These are phyloP conservation scores for Naganishia onofrii DNA, from an alignment of 768 basidiomycete species.

Conservation along the genomic window DNA sequence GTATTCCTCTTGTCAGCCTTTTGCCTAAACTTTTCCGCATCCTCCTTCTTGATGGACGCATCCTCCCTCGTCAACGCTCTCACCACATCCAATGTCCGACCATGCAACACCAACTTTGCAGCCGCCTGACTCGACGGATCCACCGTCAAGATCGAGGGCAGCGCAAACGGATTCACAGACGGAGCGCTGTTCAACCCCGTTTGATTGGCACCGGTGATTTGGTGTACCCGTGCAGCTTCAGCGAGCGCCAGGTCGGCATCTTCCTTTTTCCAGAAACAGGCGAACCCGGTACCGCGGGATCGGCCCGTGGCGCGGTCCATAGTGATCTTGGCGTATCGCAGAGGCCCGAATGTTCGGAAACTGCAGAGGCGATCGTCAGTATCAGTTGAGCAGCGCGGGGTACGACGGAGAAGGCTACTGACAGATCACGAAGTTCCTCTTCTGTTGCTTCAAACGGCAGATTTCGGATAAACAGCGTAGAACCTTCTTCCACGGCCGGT, in stretches of 20 bases:
- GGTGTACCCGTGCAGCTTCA: slow-evolving; percentile 62
- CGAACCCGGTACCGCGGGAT: slow-evolving; percentile 92
- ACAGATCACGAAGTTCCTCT: slow-evolving; percentile 84
- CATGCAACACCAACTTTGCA: slow-evolving; percentile 79
- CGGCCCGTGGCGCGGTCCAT: slow-evolving; percentile 77
- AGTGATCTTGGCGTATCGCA: slow-evolving; percentile 89
- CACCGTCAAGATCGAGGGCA: slow-evolving; percentile 85
- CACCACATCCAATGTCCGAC: slow-evolving; percentile 84
- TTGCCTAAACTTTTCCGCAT: slow-evolving; percentile 68
- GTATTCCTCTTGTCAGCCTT: slow-evolving; percentile 94
- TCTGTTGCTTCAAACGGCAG: slow-evolving; percentile 88
- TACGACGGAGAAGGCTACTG: slow-evolving; percentile 43
- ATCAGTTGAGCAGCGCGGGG: neutral
- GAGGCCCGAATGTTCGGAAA: slow-evolving; percentile 84
- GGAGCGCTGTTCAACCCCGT: slow-evolving; percentile 41
- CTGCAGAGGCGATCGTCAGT: slow-evolving; percentile 54
- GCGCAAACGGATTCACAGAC: slow-evolving; percentile 71
- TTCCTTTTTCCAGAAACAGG: slow-evolving; percentile 90
- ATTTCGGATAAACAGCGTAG: slow-evolving; percentile 90
- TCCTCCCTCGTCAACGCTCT: slow-evolving; percentile 86
- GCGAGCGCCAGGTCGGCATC: slow-evolving; percentile 81
- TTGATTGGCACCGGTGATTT: slow-evolving; percentile 49
- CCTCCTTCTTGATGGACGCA: slow-evolving; percentile 82
- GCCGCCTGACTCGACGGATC: slow-evolving; percentile 86
- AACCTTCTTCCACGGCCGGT: slow-evolving; percentile 80